Evolutionary conservation across 2,329 filamentous ascomycete species (phyloP), one percentile per base, ranked within the genome.

Genomic region (Ophidiomyces ophidiicola): DNA sequence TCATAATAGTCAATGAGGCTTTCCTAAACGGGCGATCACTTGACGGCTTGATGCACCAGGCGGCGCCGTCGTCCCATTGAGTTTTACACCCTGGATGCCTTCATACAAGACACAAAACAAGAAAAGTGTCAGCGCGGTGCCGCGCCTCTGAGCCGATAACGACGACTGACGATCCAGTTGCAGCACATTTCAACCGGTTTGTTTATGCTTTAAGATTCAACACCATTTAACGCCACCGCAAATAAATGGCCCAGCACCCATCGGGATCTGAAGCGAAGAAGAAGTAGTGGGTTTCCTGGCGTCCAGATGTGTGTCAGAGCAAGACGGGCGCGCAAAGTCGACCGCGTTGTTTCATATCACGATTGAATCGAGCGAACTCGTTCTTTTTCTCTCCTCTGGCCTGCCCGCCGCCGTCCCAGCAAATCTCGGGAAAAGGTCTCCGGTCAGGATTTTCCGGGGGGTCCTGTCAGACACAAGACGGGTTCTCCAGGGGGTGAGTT

Each of bases 31-130:
- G 34, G 46, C 40, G 23, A 40, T 37, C 38, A 20, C 12, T 26
- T 15, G 31, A 41, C 33, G 19, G 10, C n/a, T 36, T 19, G n/a
- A 29, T 33, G 39, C 33, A 45, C 40, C 5, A 23, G 41, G 36
- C 28, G 26, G 28, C 11, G 32, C 12, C 32, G 25, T 36, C 23
- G 19, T 11, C 21, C 42, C 25, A 39, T 39, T 32, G 35, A 30
- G 46, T 47, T 36, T 48, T 38, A 29, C 32, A 37, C 36, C 43
- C 36, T 6, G 31, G 30, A 18, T 36, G 37, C 19, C 30, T 41
- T 45, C 41, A 42, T 35, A 36, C 38, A 31, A 32, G 32, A 23
- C 44, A n/a, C n/a, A 39, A 49, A 47, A 49, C 47, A n/a, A 23
- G 41, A 34, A 14, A 35, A 38, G 45, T 47, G 34, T 47, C 45